Base-by-base conservation (phyloP, 805 yeast species). In the Candida dendrica region DNA sequence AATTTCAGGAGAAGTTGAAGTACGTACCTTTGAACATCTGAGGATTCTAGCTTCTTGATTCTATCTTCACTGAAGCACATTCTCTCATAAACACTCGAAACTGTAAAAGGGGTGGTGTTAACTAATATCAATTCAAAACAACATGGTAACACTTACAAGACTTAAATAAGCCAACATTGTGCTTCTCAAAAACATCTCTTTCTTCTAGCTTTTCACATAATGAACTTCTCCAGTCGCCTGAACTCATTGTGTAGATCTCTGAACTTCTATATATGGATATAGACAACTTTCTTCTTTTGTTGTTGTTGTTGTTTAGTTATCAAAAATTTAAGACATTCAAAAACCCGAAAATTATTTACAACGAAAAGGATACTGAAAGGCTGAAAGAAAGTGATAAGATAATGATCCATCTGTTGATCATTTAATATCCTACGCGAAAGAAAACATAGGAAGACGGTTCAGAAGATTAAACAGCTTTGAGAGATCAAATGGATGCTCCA, bases 21-120 rank as follows among this genome's bases (percentile, higher is more conserved):
- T 11, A 37, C 48, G 3, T 36, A 47, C 50, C 37, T 31, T 35
- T 47, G 48, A 11, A 43, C 4, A 14, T 44, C 49, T n/a, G 33
- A 39, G 20, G 35, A 18, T 11, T 31, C 38, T 14, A 47, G 18
- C 17, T 38, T 38, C 1, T 24, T 20, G 1, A 41, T 36, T 11
- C 37, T 36, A 2, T 39, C 39, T 17, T 56, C 61, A 2, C 53
- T 42, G 5, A 18, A 39, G 3, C 36, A 15, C 4, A 50, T 26
- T 9, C 53, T 38, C 4, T 42, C 42, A n/a, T 48, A 48, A 3
- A 51, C 22, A 9, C 24, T n/a, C 10, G 37, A 30, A 22, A 52
- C 55, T 53, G 10, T 3, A 17, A 15, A 4, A 24, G n/a, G n/a
- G n/a, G n/a, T n/a, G 15, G 30, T 18, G 30, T n/a, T 31, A 37